Evolutionary conservation across 768 basidiomycete genomes (phyloP), one percentile per base, ranked within the genome.

Genomic region (Cantharellus anzutake): DNA sequence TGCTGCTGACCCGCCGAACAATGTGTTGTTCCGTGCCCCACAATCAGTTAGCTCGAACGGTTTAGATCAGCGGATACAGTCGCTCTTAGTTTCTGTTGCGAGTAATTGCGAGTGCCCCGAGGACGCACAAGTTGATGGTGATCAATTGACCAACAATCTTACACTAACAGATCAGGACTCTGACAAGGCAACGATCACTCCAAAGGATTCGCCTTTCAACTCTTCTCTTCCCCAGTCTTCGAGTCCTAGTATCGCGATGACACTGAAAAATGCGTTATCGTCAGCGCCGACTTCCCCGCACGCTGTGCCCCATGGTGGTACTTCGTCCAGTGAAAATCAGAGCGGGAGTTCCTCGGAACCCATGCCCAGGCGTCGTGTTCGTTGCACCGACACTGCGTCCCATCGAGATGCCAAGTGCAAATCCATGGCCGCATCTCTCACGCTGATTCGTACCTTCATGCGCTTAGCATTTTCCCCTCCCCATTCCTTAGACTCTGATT

Each of bases 371-470:
- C 11, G 44, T 48, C 44, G 11, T 48, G 59, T 56, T 4, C 40
- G 37, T 38, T 29, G 11, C 39, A 29, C n/a, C 35, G 59, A 51
- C 5, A 14, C 59, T 4, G 7, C 41, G n/a, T 42, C 48, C 5
- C 50, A 61, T 56, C 51, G 50, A 16, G 44, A 48, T 11, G 7
- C 51, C 11, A 40, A 5, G 44, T 63, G 61, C 64, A 62, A 60
- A 41, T 62, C 66, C 1, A 56, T 60, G 38, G 40, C 37, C 34
- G 62, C 67, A 35, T 57, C 64, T 41, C 60, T 68, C 41, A 64
- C 65, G 3, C 66, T 73, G 51, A 73, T 73, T 52, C 64, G 70
- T 5, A 67, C 73, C 58, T 75, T 74, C 64, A 70, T 69, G 42
- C 62, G 63, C 37, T 67, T 73, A 56, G 69, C 69, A n/a, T 73